Percentiles rank a stretch among this genome's conserved stretches.
Conservation (phyloP, 1,284 basidiomycete genomes). For the Somion occarium region DNA sequence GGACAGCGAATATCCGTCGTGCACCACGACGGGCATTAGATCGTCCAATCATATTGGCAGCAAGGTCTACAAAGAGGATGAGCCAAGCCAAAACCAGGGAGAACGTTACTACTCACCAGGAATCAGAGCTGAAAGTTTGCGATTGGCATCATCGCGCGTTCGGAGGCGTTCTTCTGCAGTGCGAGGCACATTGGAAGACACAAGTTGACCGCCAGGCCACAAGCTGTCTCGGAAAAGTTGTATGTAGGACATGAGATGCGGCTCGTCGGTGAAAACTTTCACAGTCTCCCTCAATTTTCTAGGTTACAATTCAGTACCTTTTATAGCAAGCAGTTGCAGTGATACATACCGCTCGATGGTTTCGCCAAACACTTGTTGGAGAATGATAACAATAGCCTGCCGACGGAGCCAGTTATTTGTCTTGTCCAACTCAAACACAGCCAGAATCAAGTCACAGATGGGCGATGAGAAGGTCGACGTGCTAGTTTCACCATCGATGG, state of each 20-base stretch:
- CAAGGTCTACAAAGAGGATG: conserved; percentile 58
- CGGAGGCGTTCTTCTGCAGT: conserved; percentile 75
- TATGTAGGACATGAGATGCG: conserved; percentile 65
- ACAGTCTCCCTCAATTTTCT: conserved; percentile 87
- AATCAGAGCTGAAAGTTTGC: conserved; percentile 84
- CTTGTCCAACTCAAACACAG: conserved; percentile 92
- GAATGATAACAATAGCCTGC: conserved; percentile 94
- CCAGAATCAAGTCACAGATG: conserved; percentile 90
- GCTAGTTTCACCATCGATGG: conserved; percentile 80
- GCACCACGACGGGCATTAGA: conserved; percentile 91
- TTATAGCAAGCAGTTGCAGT: background rate
- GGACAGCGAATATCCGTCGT: conserved; percentile 82
- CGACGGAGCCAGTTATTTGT: conserved; percentile 93
- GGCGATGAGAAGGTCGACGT: conserved; percentile 87
- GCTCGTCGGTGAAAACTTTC: conserved; percentile 58
- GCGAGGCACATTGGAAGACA: conserved; percentile 55
- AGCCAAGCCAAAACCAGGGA: background rate
- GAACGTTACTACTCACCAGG: conserved; percentile 56
- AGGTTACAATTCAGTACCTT: conserved; percentile 9
- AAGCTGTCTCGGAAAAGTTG: conserved; percentile 64
- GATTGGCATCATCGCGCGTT: conserved; percentile 81
- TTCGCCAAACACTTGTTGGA: conserved; percentile 92
- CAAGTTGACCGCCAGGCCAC: conserved; percentile 82
- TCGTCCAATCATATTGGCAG: conserved; percentile 94
- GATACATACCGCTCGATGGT: conserved; percentile 84